Percentiles rank a stretch among this genome's conserved stretches.
These are phyloP conservation scores for Picea abies DNA, from an alignment of 83 land plant genomes.

Conservation along the genomic window DNA sequence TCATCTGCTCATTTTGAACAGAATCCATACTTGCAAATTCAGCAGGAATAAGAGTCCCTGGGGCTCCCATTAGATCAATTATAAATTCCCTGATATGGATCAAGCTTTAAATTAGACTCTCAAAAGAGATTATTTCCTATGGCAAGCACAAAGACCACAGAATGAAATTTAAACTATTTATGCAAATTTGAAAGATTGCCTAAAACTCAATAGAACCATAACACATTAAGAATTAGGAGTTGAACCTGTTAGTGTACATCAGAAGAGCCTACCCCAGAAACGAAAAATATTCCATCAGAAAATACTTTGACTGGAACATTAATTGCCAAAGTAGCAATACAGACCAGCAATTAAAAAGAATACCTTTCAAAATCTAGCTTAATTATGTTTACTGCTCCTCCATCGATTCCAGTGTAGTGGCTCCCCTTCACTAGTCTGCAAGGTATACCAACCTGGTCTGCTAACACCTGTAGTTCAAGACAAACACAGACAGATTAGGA, in stretches of 20 bases:
- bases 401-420: constrained; percentile 85
- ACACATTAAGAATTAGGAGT: constrained; percentile 23
- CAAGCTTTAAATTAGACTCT: neutral
- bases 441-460: constrained; percentile 72
- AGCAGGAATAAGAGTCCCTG: constrained; percentile 79
- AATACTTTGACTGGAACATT: neutral
- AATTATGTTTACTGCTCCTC: constrained; percentile 82
- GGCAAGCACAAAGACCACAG: too few species aligned
- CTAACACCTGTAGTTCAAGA: constrained; percentile 58
- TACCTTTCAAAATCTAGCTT: constrained; percentile 73
- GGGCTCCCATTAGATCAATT: constrained; percentile 88
- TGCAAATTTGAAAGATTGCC: neutral
- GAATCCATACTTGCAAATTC: constrained; percentile 55
- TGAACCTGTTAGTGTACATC: constrained; percentile 24
- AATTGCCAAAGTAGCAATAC: neutral
- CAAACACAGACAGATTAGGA: neutral
- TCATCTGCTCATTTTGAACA: constrained; percentile 14
- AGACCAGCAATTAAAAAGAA: neutral
- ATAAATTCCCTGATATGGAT: constrained; percentile 64
- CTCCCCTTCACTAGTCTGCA: constrained; percentile 86
- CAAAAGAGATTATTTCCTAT: neutral
- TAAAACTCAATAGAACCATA: neutral
- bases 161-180: neutral
- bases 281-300: constrained; percentile 8
- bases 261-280: constrained; percentile 20